Evolutionary conservation across 208 protist species (phyloP), one percentile per base, ranked within the genome.

Genomic region (Porcisia hertigi): DNA sequence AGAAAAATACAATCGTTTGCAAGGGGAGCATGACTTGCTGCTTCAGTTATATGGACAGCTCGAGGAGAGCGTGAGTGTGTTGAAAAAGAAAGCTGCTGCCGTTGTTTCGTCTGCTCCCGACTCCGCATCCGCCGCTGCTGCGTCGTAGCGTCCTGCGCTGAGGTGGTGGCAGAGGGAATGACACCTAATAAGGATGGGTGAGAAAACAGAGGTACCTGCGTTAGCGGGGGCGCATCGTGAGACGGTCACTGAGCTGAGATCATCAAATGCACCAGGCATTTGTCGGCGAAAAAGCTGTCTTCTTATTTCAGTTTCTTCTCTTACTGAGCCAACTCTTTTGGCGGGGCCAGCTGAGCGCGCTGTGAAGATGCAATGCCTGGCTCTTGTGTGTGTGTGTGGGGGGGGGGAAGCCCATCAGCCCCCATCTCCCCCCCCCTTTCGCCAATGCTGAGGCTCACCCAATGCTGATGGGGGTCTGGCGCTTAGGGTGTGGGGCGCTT

Each of bases 41-140:
- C 80, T 97, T 54, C 90, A 95, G 69, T 85, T 97, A 71, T 94
- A 94, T 77, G 93, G 93, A 0, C 76, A 97, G 75, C 60, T 92
- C 58, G 86, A 92, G 79, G 89, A 96, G n/a, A 77, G 89, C 23
- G 53, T 90, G 49, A 62, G 41, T 59, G 52, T 58, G 76, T 39
- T 77, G 71, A 80, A 52, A 45, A 47, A 41, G 43, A 79, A 62
- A 16, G 41, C 23, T 52, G 14, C 57, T 34, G 53, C 47, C 6
- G 52, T 11, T 41, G 18, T n/a, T 49, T 36, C 59, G n/a, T 47
- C 72, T 54, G 34, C 58, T 69, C n/a, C 66, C 39, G 45, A 8
- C 25, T 58, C 11, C 39, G n/a, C 9, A 57, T 36, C 59, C 23
- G 36, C 59, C 6, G 47, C 67, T 64, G 64, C 49, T 60, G 54